These are phyloP conservation scores for Goffeauzyma gilvescens DNA, from an alignment of 768 basidiomycete species.

Conservation along the genomic window DNA sequence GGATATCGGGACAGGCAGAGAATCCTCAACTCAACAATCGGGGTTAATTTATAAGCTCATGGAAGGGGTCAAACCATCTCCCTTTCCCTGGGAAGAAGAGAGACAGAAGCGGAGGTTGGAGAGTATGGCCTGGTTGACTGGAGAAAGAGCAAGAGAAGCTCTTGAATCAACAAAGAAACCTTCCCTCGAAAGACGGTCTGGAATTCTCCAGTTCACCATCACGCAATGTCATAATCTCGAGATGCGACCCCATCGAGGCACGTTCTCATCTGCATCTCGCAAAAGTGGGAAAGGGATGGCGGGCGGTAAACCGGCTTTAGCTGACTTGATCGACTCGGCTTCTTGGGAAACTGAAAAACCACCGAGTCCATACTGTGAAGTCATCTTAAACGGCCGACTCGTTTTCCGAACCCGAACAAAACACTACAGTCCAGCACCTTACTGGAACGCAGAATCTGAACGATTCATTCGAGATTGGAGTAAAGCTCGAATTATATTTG, in stretches of 20 bases:
- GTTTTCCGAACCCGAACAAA: conserved; percentile 31
- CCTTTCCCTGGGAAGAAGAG: conserved; percentile 25
- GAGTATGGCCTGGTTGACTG: conserved; percentile 28
- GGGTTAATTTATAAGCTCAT: conserved; percentile 14
- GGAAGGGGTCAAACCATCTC: conserved; percentile 13
- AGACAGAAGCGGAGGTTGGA: conserved; percentile 23
- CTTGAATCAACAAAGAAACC: conserved; percentile 24
- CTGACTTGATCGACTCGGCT: conserved; percentile 18
- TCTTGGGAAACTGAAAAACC: conserved; percentile 23
- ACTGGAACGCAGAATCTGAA: conserved; percentile 30
- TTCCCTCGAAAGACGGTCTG: conserved; percentile 17
- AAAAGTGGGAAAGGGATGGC: neutral
- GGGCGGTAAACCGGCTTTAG: conserved; percentile 17
- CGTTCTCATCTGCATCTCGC: conserved; percentile 5
- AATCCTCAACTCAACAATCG: neutral
- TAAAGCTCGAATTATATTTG: conserved; percentile 23
- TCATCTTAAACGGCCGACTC: conserved; percentile 30
- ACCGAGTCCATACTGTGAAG: conserved; percentile 28
- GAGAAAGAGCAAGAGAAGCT: conserved; percentile 27
- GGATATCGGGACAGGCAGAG: conserved; percentile 5
- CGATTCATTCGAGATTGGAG: conserved; percentile 31
- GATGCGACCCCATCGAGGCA: conserved; percentile 1
- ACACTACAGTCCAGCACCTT: conserved; percentile 26
- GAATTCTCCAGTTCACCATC: conserved; percentile 28
- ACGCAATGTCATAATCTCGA: conserved; percentile 20